Evolutionary conservation across 345 rosid species (phyloP).

Genomic region (Aquilaria malaccensis): DNA sequence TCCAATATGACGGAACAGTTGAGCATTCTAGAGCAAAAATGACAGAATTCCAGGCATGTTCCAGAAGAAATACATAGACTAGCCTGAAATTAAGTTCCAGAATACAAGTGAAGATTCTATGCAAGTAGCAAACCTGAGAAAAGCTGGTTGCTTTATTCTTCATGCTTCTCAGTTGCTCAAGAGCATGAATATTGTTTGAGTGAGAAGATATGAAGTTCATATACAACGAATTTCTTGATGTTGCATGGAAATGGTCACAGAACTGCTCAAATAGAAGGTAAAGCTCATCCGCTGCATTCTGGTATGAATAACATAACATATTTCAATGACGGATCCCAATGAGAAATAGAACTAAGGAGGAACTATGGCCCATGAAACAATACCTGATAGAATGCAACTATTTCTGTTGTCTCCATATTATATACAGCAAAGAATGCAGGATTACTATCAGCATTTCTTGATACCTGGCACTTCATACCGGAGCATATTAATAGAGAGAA

Average conservation of each 20-base stretch:
- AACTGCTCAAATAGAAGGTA: constrained; percentile 77
- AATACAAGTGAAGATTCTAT: neutral
- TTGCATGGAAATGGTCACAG: constrained; percentile 68
- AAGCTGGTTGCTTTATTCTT: constrained; percentile 55
- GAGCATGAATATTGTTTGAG: constrained; percentile 69
- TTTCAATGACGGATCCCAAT: constrained; percentile 9
- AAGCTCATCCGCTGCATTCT: constrained; percentile 89
- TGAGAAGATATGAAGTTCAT: constrained; percentile 85
- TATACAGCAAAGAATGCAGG: constrained; percentile 91
- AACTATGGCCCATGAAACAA: constrained; percentile 2
- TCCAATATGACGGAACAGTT: constrained; percentile 4
- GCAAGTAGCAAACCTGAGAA: constrained; percentile 41
- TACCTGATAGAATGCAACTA: constrained; percentile 95
- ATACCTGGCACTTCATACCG: constrained; percentile 35
- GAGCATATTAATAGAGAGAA: too few relatives aligned
- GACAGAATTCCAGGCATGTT: neutral
- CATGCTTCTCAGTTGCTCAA: constrained; percentile 61
- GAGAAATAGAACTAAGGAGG: neutral
- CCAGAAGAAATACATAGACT: neutral
- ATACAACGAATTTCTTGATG: constrained; percentile 51
- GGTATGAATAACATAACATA: constrained; percentile 20
- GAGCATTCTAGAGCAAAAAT: neutral
- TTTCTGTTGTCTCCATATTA: constrained; percentile 95
- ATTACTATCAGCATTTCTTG: constrained; percentile 63
- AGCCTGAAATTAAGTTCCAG: neutral